Conservation (phyloP, 805 yeast species). For the Kregervanrija delftensis region DNA sequence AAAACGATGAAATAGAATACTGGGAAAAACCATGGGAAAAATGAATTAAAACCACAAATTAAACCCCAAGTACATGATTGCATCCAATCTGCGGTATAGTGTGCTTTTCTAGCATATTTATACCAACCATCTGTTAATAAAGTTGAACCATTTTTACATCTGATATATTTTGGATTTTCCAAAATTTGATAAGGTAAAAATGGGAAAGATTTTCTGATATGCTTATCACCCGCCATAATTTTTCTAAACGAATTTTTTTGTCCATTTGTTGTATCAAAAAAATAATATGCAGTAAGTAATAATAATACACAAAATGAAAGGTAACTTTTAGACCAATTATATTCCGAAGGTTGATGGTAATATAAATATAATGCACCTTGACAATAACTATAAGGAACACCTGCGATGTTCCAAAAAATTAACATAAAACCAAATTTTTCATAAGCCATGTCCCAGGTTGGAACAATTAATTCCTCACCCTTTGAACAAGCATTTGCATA, state of each 20-base stretch:
- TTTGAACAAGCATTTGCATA: constrained; percentile 96
- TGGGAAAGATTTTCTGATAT: constrained; percentile 85
- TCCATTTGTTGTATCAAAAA: constrained; percentile 92
- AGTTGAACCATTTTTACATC: constrained; percentile 76
- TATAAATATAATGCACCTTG: constrained; percentile 82
- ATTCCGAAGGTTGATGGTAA: constrained; percentile 79
- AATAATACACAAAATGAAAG: constrained; percentile 48
- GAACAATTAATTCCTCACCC: constrained; percentile 95
- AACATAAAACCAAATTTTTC: constrained; percentile 99
- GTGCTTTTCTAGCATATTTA: constrained; percentile 85
- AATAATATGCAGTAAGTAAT: constrained; percentile 69
- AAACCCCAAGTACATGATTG: constrained; percentile 91
- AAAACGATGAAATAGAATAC: constrained; percentile 81
- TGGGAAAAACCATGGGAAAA: constrained; percentile 96
- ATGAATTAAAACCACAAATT: constrained; percentile 78
- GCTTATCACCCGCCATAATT: constrained; percentile 69
- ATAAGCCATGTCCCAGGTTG: constrained; percentile 99
- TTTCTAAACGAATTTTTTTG: constrained; percentile 93
- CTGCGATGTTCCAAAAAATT: constrained; percentile 97
- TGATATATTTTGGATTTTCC: constrained; percentile 77
- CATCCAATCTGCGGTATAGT: constrained; percentile 89
- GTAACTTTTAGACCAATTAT: constrained; percentile 62
- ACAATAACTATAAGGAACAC: constrained; percentile 97
- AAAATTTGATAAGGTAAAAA: constrained; percentile 80
- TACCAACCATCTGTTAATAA: constrained; percentile 94